A percentile compares a stretch with the other conserved stretches of the same genome.
Conservation (phyloP, 495 filamentous ascomycete species). For the Penicillium robsamsonii region DNA sequence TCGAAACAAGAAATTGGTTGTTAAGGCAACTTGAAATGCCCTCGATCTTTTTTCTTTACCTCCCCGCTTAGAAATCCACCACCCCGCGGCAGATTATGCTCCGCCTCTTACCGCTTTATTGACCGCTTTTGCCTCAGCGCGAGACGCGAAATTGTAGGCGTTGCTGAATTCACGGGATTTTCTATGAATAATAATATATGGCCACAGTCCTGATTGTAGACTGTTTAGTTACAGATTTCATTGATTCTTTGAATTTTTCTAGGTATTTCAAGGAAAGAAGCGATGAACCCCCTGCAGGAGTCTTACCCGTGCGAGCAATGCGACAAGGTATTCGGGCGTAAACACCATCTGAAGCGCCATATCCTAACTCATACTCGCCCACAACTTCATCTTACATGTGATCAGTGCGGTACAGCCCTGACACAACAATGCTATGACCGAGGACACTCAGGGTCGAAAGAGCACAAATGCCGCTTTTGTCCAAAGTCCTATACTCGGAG, state of each 20-base stretch:
- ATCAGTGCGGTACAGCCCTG: slow-evolving; percentile 1
- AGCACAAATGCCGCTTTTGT: not conserved
- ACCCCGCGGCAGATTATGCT: slow-evolving; percentile 29
- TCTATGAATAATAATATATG: not conserved
- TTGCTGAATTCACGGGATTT: not conserved
- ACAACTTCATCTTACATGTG: slow-evolving; percentile 1
- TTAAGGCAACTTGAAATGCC: slow-evolving; percentile 15
- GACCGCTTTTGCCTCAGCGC: slow-evolving; percentile 3
- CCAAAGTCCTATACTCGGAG: slow-evolving; percentile 4
- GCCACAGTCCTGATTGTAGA: not conserved
- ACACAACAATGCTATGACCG: slow-evolving; percentile 2
- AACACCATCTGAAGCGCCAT: slow-evolving; percentile 6
- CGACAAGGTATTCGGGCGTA: slow-evolving; percentile 6
- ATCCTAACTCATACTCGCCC: slow-evolving; percentile 3
- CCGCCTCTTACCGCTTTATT: not conserved
- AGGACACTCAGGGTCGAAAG: slow-evolving; percentile 1
- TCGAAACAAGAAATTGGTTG: slow-evolving; percentile 2
- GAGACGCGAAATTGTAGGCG: slow-evolving; percentile 1
- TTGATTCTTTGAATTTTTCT: not conserved
- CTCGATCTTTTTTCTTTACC: slow-evolving; percentile 22
- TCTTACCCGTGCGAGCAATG: slow-evolving; percentile 4
- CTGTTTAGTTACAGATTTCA: not conserved
- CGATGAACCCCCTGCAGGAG: not conserved
- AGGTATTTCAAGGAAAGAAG: not conserved
- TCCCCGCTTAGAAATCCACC: slow-evolving; percentile 46